Evolutionary conservation across 106 monocot species (phyloP), one percentile per base, ranked within the genome.

Genomic region (Platanthera guangdongensis): DNA sequence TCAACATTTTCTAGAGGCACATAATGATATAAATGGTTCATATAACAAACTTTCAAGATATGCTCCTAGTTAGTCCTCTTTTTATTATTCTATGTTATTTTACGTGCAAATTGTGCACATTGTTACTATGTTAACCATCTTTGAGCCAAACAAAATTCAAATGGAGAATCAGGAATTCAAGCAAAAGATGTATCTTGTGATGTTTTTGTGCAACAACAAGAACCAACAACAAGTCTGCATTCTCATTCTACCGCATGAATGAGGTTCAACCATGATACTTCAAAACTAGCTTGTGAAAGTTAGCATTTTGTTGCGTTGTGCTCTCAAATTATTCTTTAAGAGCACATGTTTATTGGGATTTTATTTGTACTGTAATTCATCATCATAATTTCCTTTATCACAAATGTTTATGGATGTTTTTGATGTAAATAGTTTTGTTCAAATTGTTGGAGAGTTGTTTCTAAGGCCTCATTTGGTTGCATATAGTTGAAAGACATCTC

Each of bases 161-260:
- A 92, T 78, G 92, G 79, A 30, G 92, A 92, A 78, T 92, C 92
- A 50, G 89, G 92, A 74, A 92, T 89, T 85, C 84, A 85, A 72
- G 81, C 75, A 16, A 92, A 82, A 78, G 85, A 87, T 46, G 71
- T 79, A 15, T 83, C 86, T 72, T 83, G 78, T 84, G 78, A 84
- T 47, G 39, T 84, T 18, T 92, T 86, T 48, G 32, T 86, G 57
- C 77, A 47, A 13, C 83, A 74, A 75, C 78, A 62, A 75, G 77
- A 84, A 76, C 81, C 52, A 8, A 14, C 60, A 63, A 32, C n/a
- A n/a, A n/a, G 60, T 52, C 79, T 62, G 16, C 75, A 84, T 82
- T 92, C 86, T 76, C 82, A 88, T 74, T 84, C 91, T 49, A 82
- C 77, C 73, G 82, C 86, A n/a, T 84, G 91, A 30, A 88, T 55